These are phyloP conservation scores for Choiromyces venosus DNA, from an alignment of 495 filamentous ascomycete species.

Conservation along the genomic window DNA sequence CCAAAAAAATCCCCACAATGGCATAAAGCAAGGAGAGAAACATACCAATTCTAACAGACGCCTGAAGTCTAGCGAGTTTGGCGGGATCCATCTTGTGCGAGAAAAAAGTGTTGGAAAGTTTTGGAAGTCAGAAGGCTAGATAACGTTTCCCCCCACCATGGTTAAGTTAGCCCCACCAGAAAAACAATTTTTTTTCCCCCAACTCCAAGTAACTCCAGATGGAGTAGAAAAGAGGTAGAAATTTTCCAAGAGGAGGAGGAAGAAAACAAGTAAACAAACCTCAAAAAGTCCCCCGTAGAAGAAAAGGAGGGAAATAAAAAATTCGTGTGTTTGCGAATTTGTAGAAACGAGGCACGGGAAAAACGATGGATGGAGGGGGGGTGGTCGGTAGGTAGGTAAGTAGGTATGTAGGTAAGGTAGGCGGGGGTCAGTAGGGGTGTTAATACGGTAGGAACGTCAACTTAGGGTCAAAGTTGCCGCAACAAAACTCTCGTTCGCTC, in stretches of 20 bases:
- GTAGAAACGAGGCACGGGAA: neutral
- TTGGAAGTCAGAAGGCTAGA: constrained; percentile 15
- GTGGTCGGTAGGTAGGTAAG: no score
- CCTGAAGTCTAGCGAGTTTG: constrained; percentile 72
- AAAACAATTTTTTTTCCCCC: constrained; percentile 7
- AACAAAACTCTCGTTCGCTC: neutral
- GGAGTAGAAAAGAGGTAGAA: neutral
- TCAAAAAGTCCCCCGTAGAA: constrained; percentile 18
- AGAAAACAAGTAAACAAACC: no score
- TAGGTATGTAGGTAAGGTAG: neutral
- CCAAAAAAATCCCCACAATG: constrained; percentile 24
- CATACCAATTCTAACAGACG: constrained; percentile 71
- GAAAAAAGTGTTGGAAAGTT: constrained; percentile 12
- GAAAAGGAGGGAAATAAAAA: constrained; percentile 3
- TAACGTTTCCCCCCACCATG: constrained; percentile 13
- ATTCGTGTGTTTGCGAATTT: neutral
- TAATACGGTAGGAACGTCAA: neutral
- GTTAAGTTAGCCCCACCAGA: constrained; percentile 13
- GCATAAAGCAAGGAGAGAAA: constrained; percentile 34
- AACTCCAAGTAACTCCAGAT: neutral
- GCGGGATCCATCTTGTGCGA: constrained; percentile 60
- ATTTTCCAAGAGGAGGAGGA: constrained; percentile 8
- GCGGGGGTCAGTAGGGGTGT: neutral
- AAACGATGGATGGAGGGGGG: neutral
- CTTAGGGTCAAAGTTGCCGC: neutral